Evolutionary conservation across 75 land plant genomes (phyloP).

Genomic region (Pseudotsuga menziesii): DNA sequence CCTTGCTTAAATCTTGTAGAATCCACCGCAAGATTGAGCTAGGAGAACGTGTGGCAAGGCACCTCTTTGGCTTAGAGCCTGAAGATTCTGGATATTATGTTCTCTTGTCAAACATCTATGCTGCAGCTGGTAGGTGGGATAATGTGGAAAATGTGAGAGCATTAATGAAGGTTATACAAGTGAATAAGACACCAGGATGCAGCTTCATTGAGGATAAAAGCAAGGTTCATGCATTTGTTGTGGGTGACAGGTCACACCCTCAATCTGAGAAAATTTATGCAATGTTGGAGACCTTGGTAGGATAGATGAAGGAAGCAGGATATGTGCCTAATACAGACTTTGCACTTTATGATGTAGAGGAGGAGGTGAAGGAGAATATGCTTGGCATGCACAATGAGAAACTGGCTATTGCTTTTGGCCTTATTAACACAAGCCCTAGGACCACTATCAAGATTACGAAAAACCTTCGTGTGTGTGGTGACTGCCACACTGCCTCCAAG

Average conservation of each 20-base stretch:
- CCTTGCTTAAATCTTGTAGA: conserved; percentile 15
- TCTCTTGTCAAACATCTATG: conserved; percentile 19
- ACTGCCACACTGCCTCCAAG: conserved; percentile 12
- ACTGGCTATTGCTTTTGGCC: conserved; percentile 15
- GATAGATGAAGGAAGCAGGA: conserved; percentile 4
- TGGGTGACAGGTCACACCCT: conserved; percentile 12
- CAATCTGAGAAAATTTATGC: conserved; percentile 2
- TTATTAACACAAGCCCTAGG: conserved; percentile 6
- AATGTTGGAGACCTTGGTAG: conserved; percentile 2
- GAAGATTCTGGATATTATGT: conserved; percentile 10
- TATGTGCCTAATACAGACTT: conserved; percentile 5
- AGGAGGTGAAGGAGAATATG: conserved; percentile 1
- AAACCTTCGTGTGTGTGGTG: conserved; percentile 12
- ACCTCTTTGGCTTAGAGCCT: conserved; percentile 12
- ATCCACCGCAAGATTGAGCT: conserved; percentile 1
- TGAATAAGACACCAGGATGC: conserved; percentile 9
- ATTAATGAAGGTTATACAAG: background rate
- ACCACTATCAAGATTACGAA: conserved; percentile 10
- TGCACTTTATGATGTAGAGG: background rate
- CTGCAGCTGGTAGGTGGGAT: conserved; percentile 11
- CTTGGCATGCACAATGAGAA: conserved; percentile 15
- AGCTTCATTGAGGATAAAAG: conserved; percentile 8
- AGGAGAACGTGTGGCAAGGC: conserved; percentile 2
- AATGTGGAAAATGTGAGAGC: conserved; percentile 8
- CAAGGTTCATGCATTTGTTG: conserved; percentile 12